These are phyloP conservation scores for Acanthamoeba lenticulata DNA, from an alignment of 208 protist genomes.

Conservation along the genomic window DNA sequence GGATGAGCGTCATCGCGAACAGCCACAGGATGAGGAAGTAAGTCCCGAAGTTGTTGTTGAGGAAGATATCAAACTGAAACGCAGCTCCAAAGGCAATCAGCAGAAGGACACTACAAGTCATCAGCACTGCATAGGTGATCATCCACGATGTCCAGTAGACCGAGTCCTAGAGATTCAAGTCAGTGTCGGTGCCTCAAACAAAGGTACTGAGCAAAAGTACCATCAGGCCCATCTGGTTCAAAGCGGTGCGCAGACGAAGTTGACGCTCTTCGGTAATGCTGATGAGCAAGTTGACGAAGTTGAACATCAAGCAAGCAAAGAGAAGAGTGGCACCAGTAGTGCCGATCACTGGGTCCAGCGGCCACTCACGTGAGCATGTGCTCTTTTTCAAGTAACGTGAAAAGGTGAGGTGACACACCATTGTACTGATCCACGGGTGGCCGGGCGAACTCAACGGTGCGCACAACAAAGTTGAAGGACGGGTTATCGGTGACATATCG, in stretches of 20 bases:
- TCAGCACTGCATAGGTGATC: slow-evolving; percentile 32
- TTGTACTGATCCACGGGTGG: background rate
- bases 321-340: slow-evolving; percentile 67
- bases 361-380: too few species aligned
- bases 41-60: slow-evolving; percentile 75
- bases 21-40: slow-evolving; percentile 81
- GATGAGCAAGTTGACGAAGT: slow-evolving; percentile 75
- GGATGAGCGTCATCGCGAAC: slow-evolving; percentile 75
- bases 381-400: too few species aligned
- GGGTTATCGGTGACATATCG: background rate
- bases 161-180: slow-evolving; percentile 50
- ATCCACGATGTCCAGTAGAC: slow-evolving; percentile 78
- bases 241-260: slow-evolving; percentile 74
- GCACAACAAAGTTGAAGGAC: background rate
- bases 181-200: background rate
- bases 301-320: slow-evolving; percentile 81
- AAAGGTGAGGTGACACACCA: background rate
- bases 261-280: slow-evolving; percentile 77
- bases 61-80: slow-evolving; percentile 69
- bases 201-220: background rate
- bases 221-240: slow-evolving; percentile 83
- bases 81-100: slow-evolving; percentile 60
- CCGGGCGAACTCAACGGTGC: background rate
- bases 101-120: slow-evolving; percentile 28
- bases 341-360: slow-evolving; percentile 29